Conservation (phyloP, 352 stramenopile species). For the Phytophthora ohioensis region DNA sequence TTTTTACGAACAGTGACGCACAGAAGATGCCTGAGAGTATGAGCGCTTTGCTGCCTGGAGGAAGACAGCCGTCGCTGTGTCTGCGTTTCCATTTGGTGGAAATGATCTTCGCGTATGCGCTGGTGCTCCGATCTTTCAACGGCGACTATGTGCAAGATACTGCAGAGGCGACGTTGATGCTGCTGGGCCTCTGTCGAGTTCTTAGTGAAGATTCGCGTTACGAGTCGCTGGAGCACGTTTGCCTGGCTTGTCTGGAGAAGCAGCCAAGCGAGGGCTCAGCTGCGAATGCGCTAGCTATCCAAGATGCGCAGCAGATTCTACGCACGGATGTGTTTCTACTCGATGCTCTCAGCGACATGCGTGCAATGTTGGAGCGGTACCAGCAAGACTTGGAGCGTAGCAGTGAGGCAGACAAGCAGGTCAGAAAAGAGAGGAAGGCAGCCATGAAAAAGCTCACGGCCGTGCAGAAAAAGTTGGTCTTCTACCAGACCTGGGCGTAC, state of each 20-base stretch:
- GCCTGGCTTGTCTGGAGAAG: slow-evolving; percentile 50
- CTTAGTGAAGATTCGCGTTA: slow-evolving; percentile 59
- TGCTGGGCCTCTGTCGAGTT: slow-evolving; percentile 63
- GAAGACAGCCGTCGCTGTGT: slow-evolving; percentile 43
- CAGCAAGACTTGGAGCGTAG: slow-evolving; percentile 32
- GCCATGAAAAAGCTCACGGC: slow-evolving; percentile 38
- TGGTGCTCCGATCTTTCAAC: slow-evolving; percentile 81
- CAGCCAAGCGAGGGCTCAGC: slow-evolving; percentile 20
- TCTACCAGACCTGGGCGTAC: slow-evolving; percentile 66
- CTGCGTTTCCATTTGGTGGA: slow-evolving; percentile 75
- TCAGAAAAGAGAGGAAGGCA: slow-evolving; percentile 30
- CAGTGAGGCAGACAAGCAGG: slow-evolving; percentile 30
- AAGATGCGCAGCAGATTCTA: slow-evolving; percentile 56
- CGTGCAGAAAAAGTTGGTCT: slow-evolving; percentile 65
- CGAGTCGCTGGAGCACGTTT: slow-evolving; percentile 55
- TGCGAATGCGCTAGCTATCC: slow-evolving; percentile 45
- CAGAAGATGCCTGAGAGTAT: slow-evolving; percentile 49
- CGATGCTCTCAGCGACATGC: slow-evolving; percentile 69
- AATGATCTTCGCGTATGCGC: slow-evolving; percentile 72
- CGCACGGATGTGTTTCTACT: slow-evolving; percentile 59
- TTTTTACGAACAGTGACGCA: slow-evolving; percentile 58
- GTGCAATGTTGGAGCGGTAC: slow-evolving; percentile 49
- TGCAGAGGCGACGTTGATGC: slow-evolving; percentile 48
- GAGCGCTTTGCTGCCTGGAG: slow-evolving; percentile 39
- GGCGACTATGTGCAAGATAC: slow-evolving; percentile 76